Conservation (phyloP, 257 asterid genomes). For the Penstemon davidsonii region DNA sequence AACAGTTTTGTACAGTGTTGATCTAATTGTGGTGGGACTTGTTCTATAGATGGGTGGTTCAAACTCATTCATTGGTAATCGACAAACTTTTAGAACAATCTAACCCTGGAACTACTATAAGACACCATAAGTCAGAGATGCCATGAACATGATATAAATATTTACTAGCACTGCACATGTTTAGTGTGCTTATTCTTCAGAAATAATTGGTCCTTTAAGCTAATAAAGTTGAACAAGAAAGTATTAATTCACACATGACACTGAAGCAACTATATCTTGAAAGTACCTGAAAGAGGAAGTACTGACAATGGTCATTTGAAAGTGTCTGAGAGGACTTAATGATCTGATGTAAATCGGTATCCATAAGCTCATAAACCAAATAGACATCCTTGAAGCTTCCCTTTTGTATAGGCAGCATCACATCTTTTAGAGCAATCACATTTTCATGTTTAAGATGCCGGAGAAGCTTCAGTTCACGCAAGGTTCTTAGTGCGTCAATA, state of each 20-base stretch:
- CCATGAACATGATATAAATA: no score
- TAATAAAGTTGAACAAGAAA: no score
- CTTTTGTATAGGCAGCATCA: slow-evolving; percentile 54
- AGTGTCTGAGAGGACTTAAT: slow-evolving; percentile 65
- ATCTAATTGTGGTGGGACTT: neutral
- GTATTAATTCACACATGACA: neutral
- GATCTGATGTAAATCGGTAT: slow-evolving; percentile 62
- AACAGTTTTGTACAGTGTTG: no score
- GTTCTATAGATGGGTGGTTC: neutral
- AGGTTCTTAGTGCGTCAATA: slow-evolving; percentile 55
- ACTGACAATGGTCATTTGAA: slow-evolving; percentile 60
- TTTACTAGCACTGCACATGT: no score
- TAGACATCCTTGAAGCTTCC: slow-evolving; percentile 59
- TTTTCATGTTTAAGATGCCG: slow-evolving; percentile 59
- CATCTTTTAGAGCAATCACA: slow-evolving; percentile 64
- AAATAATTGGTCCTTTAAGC: no score
- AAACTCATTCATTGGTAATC: no score
- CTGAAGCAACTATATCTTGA: neutral
- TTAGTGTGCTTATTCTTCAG: no score
- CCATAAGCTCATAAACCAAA: slow-evolving; percentile 70
- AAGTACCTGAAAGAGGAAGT: slow-evolving; percentile 62
- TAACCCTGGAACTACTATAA: no score
- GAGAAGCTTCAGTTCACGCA: slow-evolving; percentile 67
- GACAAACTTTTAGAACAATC: no score
- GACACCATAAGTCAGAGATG: no score